phyloP scores from a whole-genome alignment of 768 basidiomycete species.

The Leccinellum rugosiceps region DNA sequence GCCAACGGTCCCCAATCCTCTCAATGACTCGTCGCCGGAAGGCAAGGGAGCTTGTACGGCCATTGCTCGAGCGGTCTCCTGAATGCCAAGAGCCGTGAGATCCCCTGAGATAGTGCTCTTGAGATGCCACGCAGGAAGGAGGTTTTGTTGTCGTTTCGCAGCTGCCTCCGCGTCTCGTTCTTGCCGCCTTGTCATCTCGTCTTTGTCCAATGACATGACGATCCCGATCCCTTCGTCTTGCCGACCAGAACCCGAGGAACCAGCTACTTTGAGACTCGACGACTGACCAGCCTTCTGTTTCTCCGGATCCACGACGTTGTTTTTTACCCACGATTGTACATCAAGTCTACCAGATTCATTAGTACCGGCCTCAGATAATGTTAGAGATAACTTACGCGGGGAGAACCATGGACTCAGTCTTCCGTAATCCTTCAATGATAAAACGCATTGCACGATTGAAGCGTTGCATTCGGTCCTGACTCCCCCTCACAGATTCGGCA shows the following conservation, averaged over 20 bases:
- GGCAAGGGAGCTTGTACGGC: conserved; percentile 31
- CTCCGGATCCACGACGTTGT: conserved; percentile 62
- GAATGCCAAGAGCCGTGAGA: conserved; percentile 80
- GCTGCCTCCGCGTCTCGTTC: conserved; percentile 82
- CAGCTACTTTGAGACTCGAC: conserved; percentile 69
- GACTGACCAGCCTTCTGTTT: conserved; percentile 52
- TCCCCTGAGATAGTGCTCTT: conserved; percentile 95
- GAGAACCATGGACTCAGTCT: conserved; percentile 82
- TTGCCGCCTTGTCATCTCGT: conserved; percentile 66
- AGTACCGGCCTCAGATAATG: neutral
- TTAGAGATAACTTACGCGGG: conserved; percentile 58
- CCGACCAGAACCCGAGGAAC: conserved; percentile 53
- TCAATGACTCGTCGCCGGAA: conserved; percentile 71
- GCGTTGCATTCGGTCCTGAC: conserved; percentile 93
- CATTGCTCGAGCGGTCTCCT: conserved; percentile 60
- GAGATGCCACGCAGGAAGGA: conserved; percentile 91
- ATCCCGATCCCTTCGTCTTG: conserved; percentile 81
- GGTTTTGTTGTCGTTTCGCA: conserved; percentile 85
- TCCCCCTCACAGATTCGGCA: conserved; percentile 76
- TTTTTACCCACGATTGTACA: conserved; percentile 78
- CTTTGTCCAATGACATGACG: conserved; percentile 87
- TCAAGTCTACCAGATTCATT: conserved; percentile 57
- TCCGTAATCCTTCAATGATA: conserved; percentile 82
- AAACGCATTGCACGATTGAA: conserved; percentile 91
- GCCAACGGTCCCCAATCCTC: conserved; percentile 60